Conservation (phyloP, 2,329 filamentous ascomycete genomes). For the Blastomyces gilchristii region DNA sequence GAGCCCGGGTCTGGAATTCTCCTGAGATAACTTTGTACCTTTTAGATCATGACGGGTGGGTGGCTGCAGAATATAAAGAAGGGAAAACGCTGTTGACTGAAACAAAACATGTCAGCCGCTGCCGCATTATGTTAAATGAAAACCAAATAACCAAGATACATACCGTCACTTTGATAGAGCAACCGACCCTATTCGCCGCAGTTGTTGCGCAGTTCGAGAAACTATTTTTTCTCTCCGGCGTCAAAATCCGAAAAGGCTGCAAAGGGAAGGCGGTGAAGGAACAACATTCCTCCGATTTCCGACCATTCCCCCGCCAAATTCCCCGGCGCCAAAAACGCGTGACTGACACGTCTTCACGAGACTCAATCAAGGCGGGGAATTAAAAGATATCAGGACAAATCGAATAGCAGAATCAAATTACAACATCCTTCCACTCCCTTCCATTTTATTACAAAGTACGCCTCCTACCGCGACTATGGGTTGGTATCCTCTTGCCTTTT, state of each 20-base stretch:
- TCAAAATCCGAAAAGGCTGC: neutral
- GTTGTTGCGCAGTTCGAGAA: neutral
- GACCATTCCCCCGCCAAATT: neutral
- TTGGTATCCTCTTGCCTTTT: neutral
- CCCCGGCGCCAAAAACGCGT: slow-evolving; percentile 14
- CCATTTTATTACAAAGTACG: neutral
- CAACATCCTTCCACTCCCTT: neutral
- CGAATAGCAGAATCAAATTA: neutral
- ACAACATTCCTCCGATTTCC: slow-evolving; percentile 13
- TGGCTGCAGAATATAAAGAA: neutral
- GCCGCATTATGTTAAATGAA: neutral
- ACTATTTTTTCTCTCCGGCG: neutral
- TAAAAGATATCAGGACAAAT: neutral
- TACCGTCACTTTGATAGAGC: neutral
- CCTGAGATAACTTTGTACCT: neutral
- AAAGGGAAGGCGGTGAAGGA: slow-evolving; percentile 24
- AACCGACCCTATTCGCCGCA: neutral
- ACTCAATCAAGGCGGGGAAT: neutral
- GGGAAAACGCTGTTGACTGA: neutral
- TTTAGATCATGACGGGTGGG: neutral
- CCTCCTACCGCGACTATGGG: neutral
- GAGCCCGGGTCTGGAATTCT: neutral
- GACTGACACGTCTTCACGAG: slow-evolving; percentile 15
- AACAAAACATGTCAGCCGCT: neutral
- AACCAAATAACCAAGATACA: neutral